Evolutionary conservation across 2,329 filamentous ascomycete genomes (phyloP).

Genomic region (Ilyonectria destructans): DNA sequence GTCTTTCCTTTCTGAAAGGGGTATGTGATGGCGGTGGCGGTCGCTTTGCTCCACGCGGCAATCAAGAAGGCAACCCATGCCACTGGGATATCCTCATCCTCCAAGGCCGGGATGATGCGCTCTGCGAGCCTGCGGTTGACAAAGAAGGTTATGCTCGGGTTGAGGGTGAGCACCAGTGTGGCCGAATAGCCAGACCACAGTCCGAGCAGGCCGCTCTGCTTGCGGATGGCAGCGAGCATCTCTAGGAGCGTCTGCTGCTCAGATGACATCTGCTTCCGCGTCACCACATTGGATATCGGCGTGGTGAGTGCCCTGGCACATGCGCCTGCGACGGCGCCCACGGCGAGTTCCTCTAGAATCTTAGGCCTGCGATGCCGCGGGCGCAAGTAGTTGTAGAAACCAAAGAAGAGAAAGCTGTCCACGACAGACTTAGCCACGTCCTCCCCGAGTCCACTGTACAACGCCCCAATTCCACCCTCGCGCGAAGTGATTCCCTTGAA

Average conservation of each 20-base stretch:
- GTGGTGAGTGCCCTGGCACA: constrained; percentile 84
- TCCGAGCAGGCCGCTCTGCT: constrained; percentile 80
- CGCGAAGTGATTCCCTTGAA: constrained; percentile 78
- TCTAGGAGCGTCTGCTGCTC: constrained; percentile 62
- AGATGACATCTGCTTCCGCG: constrained; percentile 81
- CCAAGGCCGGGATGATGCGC: constrained; percentile 67
- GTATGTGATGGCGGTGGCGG: constrained; percentile 85
- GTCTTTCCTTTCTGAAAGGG: constrained; percentile 91
- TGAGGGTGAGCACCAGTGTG: constrained; percentile 84
- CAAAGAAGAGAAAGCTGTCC: constrained; percentile 90
- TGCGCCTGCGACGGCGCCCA: constrained; percentile 83
- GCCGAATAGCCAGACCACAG: constrained; percentile 94
- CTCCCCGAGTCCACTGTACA: constrained; percentile 78
- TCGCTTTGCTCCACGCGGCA: constrained; percentile 84
- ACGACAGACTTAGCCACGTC: constrained; percentile 79
- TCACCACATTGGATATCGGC: constrained; percentile 86
- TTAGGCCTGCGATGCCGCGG: constrained; percentile 65
- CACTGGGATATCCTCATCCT: constrained; percentile 58
- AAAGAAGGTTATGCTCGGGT: constrained; percentile 90
- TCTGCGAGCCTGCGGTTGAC: constrained; percentile 82
- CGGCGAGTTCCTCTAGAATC: constrained; percentile 80
- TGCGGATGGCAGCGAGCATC: constrained; percentile 75
- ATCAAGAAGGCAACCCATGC: constrained; percentile 63
- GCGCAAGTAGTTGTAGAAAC: constrained; percentile 77
- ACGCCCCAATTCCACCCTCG: constrained; percentile 79